Conservation (phyloP, 2,329 filamentous ascomycete genomes). For the Talaromyces albobiverticillius region DNA sequence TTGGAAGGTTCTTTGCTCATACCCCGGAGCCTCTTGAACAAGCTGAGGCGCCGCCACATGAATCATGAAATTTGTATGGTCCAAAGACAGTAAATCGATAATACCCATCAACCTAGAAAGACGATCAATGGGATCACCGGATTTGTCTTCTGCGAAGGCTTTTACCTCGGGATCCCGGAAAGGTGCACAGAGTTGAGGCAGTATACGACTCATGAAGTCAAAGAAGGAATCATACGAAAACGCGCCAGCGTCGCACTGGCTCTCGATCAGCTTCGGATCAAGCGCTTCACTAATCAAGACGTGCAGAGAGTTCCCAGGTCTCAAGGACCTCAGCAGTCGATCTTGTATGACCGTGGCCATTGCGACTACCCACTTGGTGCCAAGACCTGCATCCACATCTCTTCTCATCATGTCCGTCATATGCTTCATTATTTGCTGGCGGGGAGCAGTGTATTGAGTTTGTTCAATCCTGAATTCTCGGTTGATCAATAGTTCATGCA, state of each 20-base stretch:
- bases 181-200: conserved; percentile 64
- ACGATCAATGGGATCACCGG: conserved; percentile 59
- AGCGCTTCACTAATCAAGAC: conserved; percentile 60
- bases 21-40: conserved; percentile 59
- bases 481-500: conserved; percentile 64
- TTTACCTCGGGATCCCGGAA: conserved; percentile 61
- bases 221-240: conserved; percentile 66
- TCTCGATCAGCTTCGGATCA: conserved; percentile 57
- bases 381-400: conserved; percentile 55
- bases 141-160: conserved; percentile 50
- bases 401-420: conserved; percentile 59
- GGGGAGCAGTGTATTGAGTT: conserved; percentile 46
- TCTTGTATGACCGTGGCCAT: conserved; percentile 64
- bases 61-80: conserved; percentile 65
- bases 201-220: conserved; percentile 59
- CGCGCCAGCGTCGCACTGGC: conserved; percentile 57
- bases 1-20: conserved; percentile 60
- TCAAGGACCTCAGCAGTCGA: conserved; percentile 58
- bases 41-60: conserved; percentile 59
- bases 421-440: conserved; percentile 57
- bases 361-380: conserved; percentile 60
- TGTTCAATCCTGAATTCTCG: conserved; percentile 61
- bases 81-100: conserved; percentile 61
- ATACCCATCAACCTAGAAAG: conserved; percentile 61
- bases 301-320: conserved; percentile 60